These are phyloP conservation scores for Tirmania nivea DNA, from an alignment of 495 filamentous ascomycete species.

Conservation along the genomic window DNA sequence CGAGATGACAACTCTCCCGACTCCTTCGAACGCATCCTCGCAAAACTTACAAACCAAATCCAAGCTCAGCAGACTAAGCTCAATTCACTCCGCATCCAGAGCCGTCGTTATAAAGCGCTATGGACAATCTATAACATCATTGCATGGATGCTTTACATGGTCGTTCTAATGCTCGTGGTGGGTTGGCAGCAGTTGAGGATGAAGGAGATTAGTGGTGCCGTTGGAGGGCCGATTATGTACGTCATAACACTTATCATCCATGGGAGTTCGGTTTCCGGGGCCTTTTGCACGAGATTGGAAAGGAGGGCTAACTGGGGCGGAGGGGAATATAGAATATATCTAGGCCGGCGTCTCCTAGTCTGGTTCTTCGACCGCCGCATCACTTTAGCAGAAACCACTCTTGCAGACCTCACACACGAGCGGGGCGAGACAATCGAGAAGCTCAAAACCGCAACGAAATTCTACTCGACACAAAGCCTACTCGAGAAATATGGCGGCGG, in stretches of 20 bases:
- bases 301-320: not conserved
- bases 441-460: constrained; percentile 82
- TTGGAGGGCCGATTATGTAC: constrained; percentile 60
- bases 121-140: constrained; percentile 79
- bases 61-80: constrained; percentile 45
- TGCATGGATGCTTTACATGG: constrained; percentile 63
- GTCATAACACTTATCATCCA: constrained; percentile 8
- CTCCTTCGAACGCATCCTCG: constrained; percentile 76
- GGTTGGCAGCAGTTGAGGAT: constrained; percentile 63
- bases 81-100: constrained; percentile 43
- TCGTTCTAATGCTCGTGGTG: constrained; percentile 61
- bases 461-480: constrained; percentile 78
- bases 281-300: not conserved
- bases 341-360: constrained; percentile 14
- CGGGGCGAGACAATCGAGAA: constrained; percentile 74
- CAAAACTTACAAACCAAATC: constrained; percentile 61
- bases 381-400: constrained; percentile 36
- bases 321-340: constrained; percentile 18
- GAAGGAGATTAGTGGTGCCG: constrained; percentile 51
- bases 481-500: constrained; percentile 79
- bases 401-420: constrained; percentile 54
- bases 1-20: constrained; percentile 68
- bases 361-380: constrained; percentile 66
- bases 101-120: constrained; percentile 60
- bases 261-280: not conserved